Base-by-base conservation (phyloP, 2,329 filamentous ascomycete genomes). In the Rhinocladiella similis region DNA sequence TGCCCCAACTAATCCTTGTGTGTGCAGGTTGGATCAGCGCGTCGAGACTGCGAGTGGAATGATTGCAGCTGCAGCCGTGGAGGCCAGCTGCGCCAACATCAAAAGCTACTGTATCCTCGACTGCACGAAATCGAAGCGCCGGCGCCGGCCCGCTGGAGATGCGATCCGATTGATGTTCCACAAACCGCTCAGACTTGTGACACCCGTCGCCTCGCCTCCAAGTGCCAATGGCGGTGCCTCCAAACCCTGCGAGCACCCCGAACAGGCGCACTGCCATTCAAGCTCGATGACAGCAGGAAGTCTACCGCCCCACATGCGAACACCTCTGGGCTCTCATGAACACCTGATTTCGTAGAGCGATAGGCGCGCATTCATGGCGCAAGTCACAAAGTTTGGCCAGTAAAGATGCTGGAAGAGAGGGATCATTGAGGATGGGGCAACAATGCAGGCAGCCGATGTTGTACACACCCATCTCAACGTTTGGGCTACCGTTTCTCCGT, bases 161-260 rank as follows among this genome's bases (percentile, higher is more conserved):
- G 53, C 53, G 36, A 47, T 56, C 55, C 59, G 59, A 61, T 58
- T 61, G 52, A 48, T 53, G 42, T 50, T 45, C 49, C 47, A 43
- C 42, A 39, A n/a, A 29, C 39, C 42, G 7, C 38, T 27, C 45
- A 20, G 25, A 33, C 47, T 35, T 29, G 43, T 27, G 20, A 27
- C 43, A 25, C 20, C 13, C 22, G 25, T 46, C 20, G 19, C 38
- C 18, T 19, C n/a, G 38, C 18, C 13, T 16, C 35, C 35, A 38
- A 16, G 12, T 38, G 13, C 35, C 35, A 38, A 38, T 16, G 35
- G 35, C 35, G n/a, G n/a, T 38, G 12, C 35, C 35, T 41, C n/a
- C 38, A 33, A 33, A 41, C 38, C 38, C 38, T 41, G 38, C 38
- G 18, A 41, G 38, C 18, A 7, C 3, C 18, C 18, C 38, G 38